Evolutionary conservation across 164 flowering plant genomes (phyloP).

Genomic region (grape (Vitis vinifera)): DNA sequence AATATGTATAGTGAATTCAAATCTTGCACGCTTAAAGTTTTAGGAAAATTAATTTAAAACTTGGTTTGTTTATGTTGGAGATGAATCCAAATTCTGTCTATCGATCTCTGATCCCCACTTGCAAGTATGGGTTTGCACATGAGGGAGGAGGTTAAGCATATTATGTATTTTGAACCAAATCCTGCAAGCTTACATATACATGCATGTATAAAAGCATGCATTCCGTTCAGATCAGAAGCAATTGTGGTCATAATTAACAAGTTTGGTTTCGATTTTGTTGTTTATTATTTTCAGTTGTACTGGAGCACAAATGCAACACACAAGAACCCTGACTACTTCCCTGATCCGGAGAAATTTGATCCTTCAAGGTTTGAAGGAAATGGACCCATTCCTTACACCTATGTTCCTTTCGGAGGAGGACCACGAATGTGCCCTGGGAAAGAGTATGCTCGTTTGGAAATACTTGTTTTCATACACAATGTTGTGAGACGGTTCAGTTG

Average conservation of each 20-base stretch:
- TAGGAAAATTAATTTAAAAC: neutral
- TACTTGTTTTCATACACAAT: conserved; percentile 52
- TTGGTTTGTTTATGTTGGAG: too few species aligned
- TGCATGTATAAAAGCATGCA: too few species aligned
- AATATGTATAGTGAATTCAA: too few species aligned
- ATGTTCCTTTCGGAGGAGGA: conserved; percentile 59
- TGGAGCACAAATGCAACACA: conserved; percentile 56
- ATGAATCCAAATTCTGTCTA: too few species aligned
- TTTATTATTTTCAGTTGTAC: conserved; percentile 32
- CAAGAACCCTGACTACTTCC: conserved; percentile 36
- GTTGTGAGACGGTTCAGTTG: conserved; percentile 47
- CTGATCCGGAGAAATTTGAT: conserved; percentile 47
- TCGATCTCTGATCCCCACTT: too few species aligned
- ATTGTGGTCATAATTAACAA: too few species aligned
- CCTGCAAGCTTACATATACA: too few species aligned
- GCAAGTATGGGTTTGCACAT: too few species aligned
- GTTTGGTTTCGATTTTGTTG: neutral
- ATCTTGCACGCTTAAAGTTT: too few species aligned
- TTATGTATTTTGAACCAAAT: too few species aligned
- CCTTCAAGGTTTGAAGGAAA: conserved; percentile 52
- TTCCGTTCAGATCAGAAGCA: too few species aligned
- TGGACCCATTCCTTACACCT: conserved; percentile 54
- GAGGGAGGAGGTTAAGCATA: too few species aligned
- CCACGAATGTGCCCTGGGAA: conserved; percentile 66
- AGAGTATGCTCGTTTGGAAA: conserved; percentile 50